These are phyloP conservation scores for Daldinia vernicosa DNA, from an alignment of 495 filamentous ascomycete species.

Conservation along the genomic window DNA sequence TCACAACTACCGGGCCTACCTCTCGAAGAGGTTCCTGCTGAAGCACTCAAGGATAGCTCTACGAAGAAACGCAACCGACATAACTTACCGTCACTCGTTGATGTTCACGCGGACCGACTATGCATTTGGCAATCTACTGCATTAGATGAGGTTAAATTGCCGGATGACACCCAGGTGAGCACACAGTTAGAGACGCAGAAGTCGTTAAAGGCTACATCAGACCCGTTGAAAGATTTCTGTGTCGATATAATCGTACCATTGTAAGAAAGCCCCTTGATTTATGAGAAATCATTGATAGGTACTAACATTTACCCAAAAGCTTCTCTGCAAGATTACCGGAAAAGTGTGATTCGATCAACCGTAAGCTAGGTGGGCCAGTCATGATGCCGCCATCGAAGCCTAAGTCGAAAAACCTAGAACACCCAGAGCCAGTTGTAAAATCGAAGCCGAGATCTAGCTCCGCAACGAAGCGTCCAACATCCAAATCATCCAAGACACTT, in stretches of 20 bases:
- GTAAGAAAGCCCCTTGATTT: slow-evolving; percentile 56
- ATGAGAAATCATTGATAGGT: neutral
- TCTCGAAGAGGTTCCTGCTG: slow-evolving; percentile 16
- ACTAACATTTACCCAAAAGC: slow-evolving; percentile 52
- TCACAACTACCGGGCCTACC: slow-evolving; percentile 53
- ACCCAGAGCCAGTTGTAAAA: slow-evolving; percentile 44
- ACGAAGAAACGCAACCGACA: slow-evolving; percentile 54
- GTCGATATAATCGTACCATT: slow-evolving; percentile 94
- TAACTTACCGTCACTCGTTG: slow-evolving; percentile 68
- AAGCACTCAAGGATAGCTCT: slow-evolving; percentile 31
- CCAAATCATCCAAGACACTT: slow-evolving; percentile 66
- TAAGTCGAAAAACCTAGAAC: slow-evolving; percentile 52
- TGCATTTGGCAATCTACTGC: slow-evolving; percentile 96
- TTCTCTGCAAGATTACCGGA: slow-evolving; percentile 86
- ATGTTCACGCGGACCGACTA: slow-evolving; percentile 86
- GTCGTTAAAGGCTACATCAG: slow-evolving; percentile 46
- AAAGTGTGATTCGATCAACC: slow-evolving; percentile 78
- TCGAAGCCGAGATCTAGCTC: slow-evolving; percentile 62
- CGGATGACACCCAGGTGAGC: slow-evolving; percentile 58
- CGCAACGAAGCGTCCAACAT: slow-evolving; percentile 60
- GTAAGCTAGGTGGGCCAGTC: slow-evolving; percentile 83
- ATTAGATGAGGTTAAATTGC: slow-evolving; percentile 60
- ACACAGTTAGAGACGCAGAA: slow-evolving; percentile 46
- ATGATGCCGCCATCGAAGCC: slow-evolving; percentile 69
- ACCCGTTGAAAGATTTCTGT: slow-evolving; percentile 74